Conservation (phyloP, 176 grass and related monocot species). For the Musa acuminata region DNA sequence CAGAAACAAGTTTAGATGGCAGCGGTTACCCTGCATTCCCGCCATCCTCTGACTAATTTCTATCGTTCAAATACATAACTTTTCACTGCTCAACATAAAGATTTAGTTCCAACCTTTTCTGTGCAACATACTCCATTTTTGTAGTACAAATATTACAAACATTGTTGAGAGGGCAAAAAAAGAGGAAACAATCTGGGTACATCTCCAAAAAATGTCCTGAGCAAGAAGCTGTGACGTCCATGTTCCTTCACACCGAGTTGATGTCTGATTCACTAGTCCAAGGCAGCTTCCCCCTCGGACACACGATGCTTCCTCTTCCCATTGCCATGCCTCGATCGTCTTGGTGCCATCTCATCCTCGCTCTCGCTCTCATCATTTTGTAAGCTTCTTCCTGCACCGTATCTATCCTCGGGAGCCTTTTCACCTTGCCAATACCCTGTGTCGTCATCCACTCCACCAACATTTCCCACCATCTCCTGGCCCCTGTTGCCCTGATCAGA, state of each 20-base stretch:
- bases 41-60: too few species aligned
- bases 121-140: background rate
- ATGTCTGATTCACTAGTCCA: background rate
- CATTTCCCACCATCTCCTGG: conserved; percentile 33
- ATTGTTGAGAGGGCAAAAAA: background rate
- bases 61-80: too few species aligned
- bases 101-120: background rate
- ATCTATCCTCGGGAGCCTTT: conserved; percentile 43
- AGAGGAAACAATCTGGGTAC: background rate
- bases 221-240: background rate
- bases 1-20: too few species aligned
- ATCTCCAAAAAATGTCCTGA: background rate
- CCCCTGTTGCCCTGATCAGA: conserved; percentile 65
- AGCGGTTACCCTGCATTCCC: too few species aligned
- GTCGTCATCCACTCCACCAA: conserved; percentile 30
- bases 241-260: background rate
- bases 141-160: conserved; percentile 3
- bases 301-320: conserved; percentile 18
- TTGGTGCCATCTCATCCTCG: conserved; percentile 76
- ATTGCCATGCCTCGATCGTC: conserved; percentile 55
- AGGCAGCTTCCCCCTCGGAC: conserved; percentile 27
- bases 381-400: conserved; percentile 23
- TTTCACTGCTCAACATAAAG: too few species aligned
- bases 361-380: conserved; percentile 74
- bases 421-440: conserved; percentile 16